These are phyloP conservation scores for Carex cristatella DNA, from an alignment of 176 grass and related monocot genomes.

Conservation along the genomic window DNA sequence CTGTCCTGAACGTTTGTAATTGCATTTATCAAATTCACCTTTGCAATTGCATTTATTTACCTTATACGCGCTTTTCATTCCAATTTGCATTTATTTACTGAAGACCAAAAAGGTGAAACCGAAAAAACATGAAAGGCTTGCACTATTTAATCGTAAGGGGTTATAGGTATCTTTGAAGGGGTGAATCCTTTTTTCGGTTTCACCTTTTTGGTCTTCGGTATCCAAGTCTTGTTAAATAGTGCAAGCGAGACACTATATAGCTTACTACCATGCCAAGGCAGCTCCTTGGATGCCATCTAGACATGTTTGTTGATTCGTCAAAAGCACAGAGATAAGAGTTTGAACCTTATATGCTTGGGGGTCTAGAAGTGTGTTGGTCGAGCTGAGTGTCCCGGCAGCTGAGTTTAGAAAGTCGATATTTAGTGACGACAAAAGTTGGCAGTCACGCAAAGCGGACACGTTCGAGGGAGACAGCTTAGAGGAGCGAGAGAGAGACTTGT, in stretches of 20 bases:
- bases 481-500: slow-evolving; percentile 48
- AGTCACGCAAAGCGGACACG: slow-evolving; percentile 60
- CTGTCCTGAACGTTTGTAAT: no score
- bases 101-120: slow-evolving; percentile 29
- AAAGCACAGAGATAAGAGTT: slow-evolving; percentile 71
- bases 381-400: slow-evolving; percentile 41
- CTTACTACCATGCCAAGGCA: slow-evolving; percentile 72
- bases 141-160: not conserved
- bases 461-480: slow-evolving; percentile 38
- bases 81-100: not conserved
- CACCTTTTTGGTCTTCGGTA: slow-evolving; percentile 26
- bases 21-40: not conserved
- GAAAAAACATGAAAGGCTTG: not conserved
- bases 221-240: slow-evolving; percentile 87
- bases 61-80: not conserved
- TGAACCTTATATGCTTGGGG: slow-evolving; percentile 65
- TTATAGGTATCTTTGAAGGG: slow-evolving; percentile 18
- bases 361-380: slow-evolving; percentile 52
- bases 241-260: slow-evolving; percentile 82
- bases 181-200: slow-evolving; percentile 12
- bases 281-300: slow-evolving; percentile 72
- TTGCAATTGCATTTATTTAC: not conserved
- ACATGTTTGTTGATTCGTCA: slow-evolving; percentile 98
- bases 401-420: slow-evolving; percentile 79
- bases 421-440: slow-evolving; percentile 62